Percentiles rank a stretch among this genome's conserved stretches.
These are phyloP conservation scores for Aspergillus floridensis DNA, from an alignment of 2,329 filamentous ascomycete genomes.

Conservation along the genomic window DNA sequence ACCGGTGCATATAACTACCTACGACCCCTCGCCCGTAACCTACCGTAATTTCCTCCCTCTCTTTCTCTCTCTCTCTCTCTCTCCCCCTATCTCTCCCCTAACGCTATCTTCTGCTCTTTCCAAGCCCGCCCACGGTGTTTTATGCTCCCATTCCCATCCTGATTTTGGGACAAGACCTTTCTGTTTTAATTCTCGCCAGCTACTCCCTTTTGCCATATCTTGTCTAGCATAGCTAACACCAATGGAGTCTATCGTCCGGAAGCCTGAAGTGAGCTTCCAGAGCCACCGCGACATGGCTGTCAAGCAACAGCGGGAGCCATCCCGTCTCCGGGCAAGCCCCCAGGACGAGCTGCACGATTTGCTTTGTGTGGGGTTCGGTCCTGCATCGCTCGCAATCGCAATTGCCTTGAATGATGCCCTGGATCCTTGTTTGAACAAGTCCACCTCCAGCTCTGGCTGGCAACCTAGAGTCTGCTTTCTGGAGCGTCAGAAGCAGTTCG, in stretches of 20 bases:
- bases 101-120: neutral
- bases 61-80: neutral
- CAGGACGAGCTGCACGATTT: slow-evolving; percentile 73
- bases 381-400: slow-evolving; percentile 83
- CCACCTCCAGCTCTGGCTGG: slow-evolving; percentile 36
- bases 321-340: slow-evolving; percentile 53
- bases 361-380: slow-evolving; percentile 88
- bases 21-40: slow-evolving; percentile 8
- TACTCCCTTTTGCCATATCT: neutral
- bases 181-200: neutral
- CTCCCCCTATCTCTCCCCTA: neutral
- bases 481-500: slow-evolving; percentile 78
- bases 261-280: slow-evolving; percentile 28
- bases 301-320: slow-evolving; percentile 29
- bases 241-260: slow-evolving; percentile 23
- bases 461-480: slow-evolving; percentile 77
- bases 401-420: slow-evolving; percentile 83
- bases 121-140: slow-evolving; percentile 6
- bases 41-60: slow-evolving; percentile 1
- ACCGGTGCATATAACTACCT: slow-evolving; percentile 15
- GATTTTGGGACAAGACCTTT: neutral
- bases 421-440: slow-evolving; percentile 46
- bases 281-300: slow-evolving; percentile 23
- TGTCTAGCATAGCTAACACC: slow-evolving; percentile 4
- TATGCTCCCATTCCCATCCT: neutral